Conservation (phyloP, 305 asterid genomes). For the Fraxinus albicans region DNA sequence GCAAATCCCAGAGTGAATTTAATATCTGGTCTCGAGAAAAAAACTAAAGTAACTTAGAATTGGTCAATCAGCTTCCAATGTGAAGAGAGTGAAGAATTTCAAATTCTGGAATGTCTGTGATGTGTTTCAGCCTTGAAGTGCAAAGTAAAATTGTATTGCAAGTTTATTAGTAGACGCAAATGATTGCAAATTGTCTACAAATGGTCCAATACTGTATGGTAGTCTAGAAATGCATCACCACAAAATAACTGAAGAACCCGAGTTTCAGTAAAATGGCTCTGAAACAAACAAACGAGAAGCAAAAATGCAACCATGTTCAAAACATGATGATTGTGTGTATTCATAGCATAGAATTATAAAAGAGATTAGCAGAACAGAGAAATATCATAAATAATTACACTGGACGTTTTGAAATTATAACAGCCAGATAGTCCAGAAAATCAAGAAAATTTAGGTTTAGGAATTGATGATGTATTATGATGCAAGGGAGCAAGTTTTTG, state of each 20-base stretch:
- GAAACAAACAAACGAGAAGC: background rate
- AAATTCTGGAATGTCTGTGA: background rate
- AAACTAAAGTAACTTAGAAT: too few species aligned
- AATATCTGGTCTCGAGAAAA: background rate
- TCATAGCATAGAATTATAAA: constrained; percentile 22
- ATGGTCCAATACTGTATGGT: background rate
- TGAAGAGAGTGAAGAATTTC: background rate
- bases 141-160: background rate
- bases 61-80: too few species aligned
- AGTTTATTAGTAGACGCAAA: too few species aligned
- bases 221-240: background rate
- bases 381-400: constrained; percentile 43
- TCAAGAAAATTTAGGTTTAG: constrained; percentile 60
- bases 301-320: constrained; percentile 22
- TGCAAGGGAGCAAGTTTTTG: constrained; percentile 67
- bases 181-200: background rate
- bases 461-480: constrained; percentile 42
- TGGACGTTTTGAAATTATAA: constrained; percentile 35
- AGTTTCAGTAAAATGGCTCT: background rate
- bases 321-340: constrained; percentile 17
- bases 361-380: constrained; percentile 3
- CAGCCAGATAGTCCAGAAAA: constrained; percentile 27
- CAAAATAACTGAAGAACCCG: background rate
- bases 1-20: background rate
- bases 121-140: background rate